These are phyloP conservation scores for Achaetomium macrosporum DNA, from an alignment of 2,329 filamentous ascomycete species.

Conservation along the genomic window DNA sequence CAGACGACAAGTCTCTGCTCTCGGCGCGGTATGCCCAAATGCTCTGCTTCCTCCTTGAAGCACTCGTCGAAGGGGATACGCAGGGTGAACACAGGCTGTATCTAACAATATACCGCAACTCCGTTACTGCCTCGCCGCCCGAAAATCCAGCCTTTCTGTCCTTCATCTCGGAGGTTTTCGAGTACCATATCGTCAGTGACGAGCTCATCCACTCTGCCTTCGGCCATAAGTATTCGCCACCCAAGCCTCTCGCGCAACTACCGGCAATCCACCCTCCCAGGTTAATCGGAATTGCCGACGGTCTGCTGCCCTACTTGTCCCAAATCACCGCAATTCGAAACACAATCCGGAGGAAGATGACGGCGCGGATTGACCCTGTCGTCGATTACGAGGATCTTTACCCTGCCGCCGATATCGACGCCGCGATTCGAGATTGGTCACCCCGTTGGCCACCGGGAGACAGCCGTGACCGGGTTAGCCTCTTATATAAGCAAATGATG, in stretches of 20 bases:
- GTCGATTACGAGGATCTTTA: conserved; percentile 70
- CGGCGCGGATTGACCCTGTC: conserved; percentile 55
- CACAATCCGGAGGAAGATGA: conserved; percentile 63
- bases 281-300: conserved; percentile 77
- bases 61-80: conserved; percentile 49
- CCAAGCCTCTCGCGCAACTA: conserved; percentile 39
- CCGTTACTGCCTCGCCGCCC: conserved; percentile 59
- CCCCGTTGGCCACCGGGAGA: conserved; percentile 56
- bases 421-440: conserved; percentile 67
- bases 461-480: conserved; percentile 48
- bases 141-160: conserved; percentile 58
- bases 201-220: conserved; percentile 50
- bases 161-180: conserved; percentile 72
- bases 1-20: conserved; percentile 39
- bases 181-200: conserved; percentile 70
- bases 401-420: conserved; percentile 69
- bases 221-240: conserved; percentile 34
- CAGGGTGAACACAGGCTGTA: conserved; percentile 72
- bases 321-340: conserved; percentile 74
- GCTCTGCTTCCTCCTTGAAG: conserved; percentile 55
- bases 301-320: conserved; percentile 71
- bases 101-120: conserved; percentile 65
- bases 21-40: conserved; percentile 58
- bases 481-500: conserved; percentile 61
- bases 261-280: conserved; percentile 43